A percentile compares a stretch with the other conserved stretches of the same genome.
Conservation (phyloP, 1,284 basidiomycete species). For the Chiua sp. region DNA sequence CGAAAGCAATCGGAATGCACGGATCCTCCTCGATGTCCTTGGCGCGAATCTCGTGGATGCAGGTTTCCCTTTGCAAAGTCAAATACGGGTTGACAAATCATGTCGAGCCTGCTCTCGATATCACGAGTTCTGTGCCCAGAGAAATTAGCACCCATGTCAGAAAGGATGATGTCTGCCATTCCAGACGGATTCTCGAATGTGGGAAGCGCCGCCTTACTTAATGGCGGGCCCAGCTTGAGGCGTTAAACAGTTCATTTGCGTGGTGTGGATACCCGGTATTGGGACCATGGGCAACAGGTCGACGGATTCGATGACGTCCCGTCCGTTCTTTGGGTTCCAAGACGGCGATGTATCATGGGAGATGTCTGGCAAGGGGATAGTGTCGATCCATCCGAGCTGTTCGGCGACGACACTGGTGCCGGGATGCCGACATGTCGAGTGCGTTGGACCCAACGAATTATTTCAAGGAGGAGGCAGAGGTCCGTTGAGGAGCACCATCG, state of each 20-base stretch:
- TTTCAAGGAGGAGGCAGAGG: too few species aligned
- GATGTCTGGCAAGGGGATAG: not conserved
- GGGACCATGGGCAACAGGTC: slow-evolving; percentile 74
- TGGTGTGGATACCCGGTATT: slow-evolving; percentile 67
- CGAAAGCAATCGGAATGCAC: too few species aligned
- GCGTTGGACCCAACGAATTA: too few species aligned
- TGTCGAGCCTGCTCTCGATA: slow-evolving; percentile 61
- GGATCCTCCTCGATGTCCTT: slow-evolving; percentile 56
- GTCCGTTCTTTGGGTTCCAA: slow-evolving; percentile 32
- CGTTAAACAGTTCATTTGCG: slow-evolving; percentile 81
- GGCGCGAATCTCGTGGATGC: slow-evolving; percentile 48
- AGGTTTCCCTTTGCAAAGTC: slow-evolving; percentile 62
- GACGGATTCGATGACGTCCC: slow-evolving; percentile 71
- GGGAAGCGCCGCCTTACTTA: slow-evolving; percentile 49
- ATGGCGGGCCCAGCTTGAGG: slow-evolving; percentile 56
- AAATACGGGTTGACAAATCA: slow-evolving; percentile 69
- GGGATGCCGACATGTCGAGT: too few species aligned
- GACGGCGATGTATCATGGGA: slow-evolving; percentile 2
- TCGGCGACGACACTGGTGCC: slow-evolving; percentile 76
- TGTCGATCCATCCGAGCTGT: slow-evolving; percentile 51
- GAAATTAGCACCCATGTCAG: slow-evolving; percentile 79
- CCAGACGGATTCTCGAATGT: slow-evolving; percentile 42
- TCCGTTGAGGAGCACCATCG: too few species aligned
- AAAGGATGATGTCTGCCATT: slow-evolving; percentile 73
- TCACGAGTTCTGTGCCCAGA: slow-evolving; percentile 68